phyloP scores from a whole-genome alignment of 371 early-diverging fungal genomes.

The Zancudomyces culisetae region DNA sequence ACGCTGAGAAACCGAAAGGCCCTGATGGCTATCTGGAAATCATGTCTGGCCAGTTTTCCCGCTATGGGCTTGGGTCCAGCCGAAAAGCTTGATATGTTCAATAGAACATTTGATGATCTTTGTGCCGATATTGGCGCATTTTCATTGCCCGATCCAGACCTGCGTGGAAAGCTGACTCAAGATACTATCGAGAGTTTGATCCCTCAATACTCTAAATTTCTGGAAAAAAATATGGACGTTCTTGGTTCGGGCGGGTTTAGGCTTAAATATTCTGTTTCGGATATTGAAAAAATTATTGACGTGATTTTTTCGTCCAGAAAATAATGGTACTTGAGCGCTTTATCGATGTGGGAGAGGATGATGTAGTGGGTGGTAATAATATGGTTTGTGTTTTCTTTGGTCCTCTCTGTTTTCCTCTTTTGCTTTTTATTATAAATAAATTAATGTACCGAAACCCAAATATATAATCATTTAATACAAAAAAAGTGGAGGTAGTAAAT shows the following conservation, averaged over 20 bases:
- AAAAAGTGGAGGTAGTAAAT: no score
- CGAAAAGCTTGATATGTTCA: slow-evolving; percentile 21
- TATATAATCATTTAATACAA: no score
- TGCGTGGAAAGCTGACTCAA: slow-evolving; percentile 16
- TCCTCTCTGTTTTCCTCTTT: no score
- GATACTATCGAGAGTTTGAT: slow-evolving; percentile 18
- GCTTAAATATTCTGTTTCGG: not conserved
- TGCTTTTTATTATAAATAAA: no score
- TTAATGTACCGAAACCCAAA: no score
- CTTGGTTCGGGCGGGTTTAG: not conserved
- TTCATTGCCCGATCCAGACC: slow-evolving; percentile 17
- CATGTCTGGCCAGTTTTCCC: slow-evolving; percentile 19
- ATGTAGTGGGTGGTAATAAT: no score
- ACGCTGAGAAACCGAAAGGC: slow-evolving; percentile 22
- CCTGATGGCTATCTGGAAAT: slow-evolving; percentile 21
- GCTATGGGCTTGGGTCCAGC: slow-evolving; percentile 12
- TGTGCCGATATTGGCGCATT: slow-evolving; percentile 14
- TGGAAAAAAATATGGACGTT: slow-evolving; percentile 17
- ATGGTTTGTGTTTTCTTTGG: no score
- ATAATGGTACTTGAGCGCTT: no score
- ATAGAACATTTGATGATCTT: slow-evolving; percentile 20
- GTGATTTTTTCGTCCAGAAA: not conserved
- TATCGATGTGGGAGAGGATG: no score
- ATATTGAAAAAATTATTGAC: slow-evolving; percentile 4
- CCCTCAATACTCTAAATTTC: slow-evolving; percentile 17